A percentile compares a stretch with the other conserved stretches of the same genome.
phyloP scores from a whole-genome alignment of 2,329 filamentous ascomycete genomes.

The Chaetomium strumarium region DNA sequence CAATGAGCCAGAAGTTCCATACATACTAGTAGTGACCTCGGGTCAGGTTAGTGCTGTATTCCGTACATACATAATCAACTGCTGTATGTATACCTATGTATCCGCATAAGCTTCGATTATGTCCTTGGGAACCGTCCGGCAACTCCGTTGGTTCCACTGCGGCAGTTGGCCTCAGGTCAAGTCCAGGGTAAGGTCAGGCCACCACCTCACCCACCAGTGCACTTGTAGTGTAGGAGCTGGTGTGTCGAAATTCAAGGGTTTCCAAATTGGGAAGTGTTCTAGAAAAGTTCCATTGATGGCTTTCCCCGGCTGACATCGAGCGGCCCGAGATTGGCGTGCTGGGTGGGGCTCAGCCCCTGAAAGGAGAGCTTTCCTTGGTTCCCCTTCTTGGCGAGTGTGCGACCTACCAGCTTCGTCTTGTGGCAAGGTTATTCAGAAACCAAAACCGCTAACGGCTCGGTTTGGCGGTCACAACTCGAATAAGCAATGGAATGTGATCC shows the following conservation, averaged over 20 bases:
- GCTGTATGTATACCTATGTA: too few relatives aligned
- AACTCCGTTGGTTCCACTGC: not conserved
- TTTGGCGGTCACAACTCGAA: too few relatives aligned
- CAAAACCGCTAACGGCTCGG: not conserved
- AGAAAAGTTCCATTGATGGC: constrained; percentile 5
- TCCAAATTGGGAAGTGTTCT: constrained; percentile 10
- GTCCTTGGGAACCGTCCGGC: not conserved
- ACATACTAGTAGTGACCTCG: too few relatives aligned
- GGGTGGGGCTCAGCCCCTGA: constrained; percentile 1
- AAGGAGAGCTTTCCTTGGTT: not conserved
- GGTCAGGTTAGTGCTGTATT: too few relatives aligned
- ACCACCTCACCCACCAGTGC: too few relatives aligned
- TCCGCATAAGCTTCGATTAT: not conserved
- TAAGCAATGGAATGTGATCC: too few relatives aligned
- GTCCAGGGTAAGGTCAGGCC: too few relatives aligned
- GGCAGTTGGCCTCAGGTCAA: not conserved
- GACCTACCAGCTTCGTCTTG: not conserved
- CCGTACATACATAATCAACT: too few relatives aligned
- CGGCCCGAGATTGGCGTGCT: constrained; percentile 7
- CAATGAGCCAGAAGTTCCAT: not conserved
- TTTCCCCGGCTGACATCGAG: not conserved
- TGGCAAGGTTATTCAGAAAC: not conserved
- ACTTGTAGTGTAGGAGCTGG: too few relatives aligned
- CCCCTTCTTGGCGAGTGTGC: not conserved
- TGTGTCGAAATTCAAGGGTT: not conserved